Evolutionary conservation across 2,329 filamentous ascomycete genomes (phyloP).

Genomic region (Fusarium coffeatum): DNA sequence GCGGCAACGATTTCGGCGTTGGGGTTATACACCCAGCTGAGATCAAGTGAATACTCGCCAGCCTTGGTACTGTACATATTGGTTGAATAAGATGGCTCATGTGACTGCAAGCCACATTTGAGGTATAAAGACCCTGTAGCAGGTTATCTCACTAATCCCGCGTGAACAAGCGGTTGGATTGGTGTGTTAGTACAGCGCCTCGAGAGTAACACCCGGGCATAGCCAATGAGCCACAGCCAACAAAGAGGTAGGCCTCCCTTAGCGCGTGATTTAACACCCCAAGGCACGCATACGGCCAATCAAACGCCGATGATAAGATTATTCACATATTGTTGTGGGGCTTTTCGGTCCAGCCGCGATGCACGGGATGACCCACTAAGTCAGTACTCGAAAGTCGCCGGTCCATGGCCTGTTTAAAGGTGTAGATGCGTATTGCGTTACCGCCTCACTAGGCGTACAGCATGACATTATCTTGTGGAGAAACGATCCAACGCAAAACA

Average conservation of each 20-base stretch:
- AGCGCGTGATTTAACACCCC: conserved; percentile 28
- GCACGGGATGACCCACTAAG: conserved; percentile 10
- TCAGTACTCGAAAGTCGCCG: conserved; percentile 12
- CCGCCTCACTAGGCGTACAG: conserved; percentile 1
- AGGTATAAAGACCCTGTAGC: no score
- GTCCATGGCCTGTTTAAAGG: neutral
- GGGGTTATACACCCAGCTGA: no score
- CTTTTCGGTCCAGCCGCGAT: neutral
- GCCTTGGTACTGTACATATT: no score
- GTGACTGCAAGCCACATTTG: no score
- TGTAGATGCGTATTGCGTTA: neutral
- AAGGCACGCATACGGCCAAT: conserved; percentile 21
- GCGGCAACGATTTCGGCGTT: no score
- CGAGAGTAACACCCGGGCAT: no score
- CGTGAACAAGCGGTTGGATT: no score
- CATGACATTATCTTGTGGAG: neutral
- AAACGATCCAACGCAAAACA: neutral
- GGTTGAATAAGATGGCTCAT: no score
- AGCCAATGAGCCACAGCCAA: conserved; percentile 21
- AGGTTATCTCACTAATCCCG: no score
- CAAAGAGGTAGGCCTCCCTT: conserved; percentile 27
- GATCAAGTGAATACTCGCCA: no score
- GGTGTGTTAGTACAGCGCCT: neutral
- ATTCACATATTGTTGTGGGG: neutral
- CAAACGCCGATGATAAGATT: conserved; percentile 18